Evolutionary conservation across 2,329 filamentous ascomycete species (phyloP).

Genomic region (Aspergillus quadrilineatus): DNA sequence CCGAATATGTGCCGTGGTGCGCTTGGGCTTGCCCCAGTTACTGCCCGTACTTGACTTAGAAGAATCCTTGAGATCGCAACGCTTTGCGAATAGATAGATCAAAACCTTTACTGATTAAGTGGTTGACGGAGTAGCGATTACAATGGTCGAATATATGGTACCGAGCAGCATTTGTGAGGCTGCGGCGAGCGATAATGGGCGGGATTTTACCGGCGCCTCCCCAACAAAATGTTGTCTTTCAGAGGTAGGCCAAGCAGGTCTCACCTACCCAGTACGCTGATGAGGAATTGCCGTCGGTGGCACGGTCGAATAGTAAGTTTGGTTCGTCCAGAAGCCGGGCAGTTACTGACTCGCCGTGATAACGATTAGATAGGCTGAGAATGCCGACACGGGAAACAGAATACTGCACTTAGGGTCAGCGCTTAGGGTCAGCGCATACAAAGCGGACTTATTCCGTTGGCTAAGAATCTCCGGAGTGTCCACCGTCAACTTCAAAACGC

Average conservation of each 20-base stretch:
- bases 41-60: background rate
- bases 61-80: no score
- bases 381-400: background rate
- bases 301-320: background rate
- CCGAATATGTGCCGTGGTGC: background rate
- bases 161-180: background rate
- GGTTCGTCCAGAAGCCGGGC: background rate
- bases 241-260: background rate
- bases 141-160: background rate
- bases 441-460: slow-evolving; percentile 17
- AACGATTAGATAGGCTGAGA: background rate
- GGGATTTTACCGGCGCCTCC: no score
- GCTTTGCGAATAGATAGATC: background rate
- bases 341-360: background rate
- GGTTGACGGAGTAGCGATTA: background rate
- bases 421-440: slow-evolving; percentile 7
- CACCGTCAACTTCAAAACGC: slow-evolving; percentile 11
- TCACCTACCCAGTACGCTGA: background rate
- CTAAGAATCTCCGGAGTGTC: slow-evolving; percentile 13
- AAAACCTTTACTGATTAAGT: background rate
- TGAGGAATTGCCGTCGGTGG: background rate
- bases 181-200: background rate
- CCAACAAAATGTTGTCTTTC: background rate
- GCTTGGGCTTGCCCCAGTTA: background rate
- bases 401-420: background rate